A percentile compares a stretch with the other conserved stretches of the same genome.
These are phyloP conservation scores for Dichotomocladium elegans DNA, from an alignment of 371 early-diverging fungal genomes.

Conservation along the genomic window DNA sequence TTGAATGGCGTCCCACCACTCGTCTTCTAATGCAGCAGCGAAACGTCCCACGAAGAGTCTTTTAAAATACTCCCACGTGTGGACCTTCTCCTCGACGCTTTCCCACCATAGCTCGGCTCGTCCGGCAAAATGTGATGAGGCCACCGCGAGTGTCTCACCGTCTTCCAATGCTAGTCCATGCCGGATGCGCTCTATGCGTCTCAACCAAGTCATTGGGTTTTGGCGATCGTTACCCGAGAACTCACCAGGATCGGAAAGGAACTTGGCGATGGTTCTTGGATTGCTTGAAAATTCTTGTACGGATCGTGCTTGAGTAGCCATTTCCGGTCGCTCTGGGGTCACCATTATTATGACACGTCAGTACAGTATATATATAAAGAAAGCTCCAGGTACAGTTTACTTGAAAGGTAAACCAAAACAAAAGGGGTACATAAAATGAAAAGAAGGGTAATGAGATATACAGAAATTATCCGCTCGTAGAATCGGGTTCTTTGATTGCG, in stretches of 20 bases:
- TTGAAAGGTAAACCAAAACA: too few relatives aligned
- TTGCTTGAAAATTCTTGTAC: neutral
- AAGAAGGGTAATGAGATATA: too few relatives aligned
- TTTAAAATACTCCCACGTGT: neutral
- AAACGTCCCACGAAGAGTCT: neutral
- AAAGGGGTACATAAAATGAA: too few relatives aligned
- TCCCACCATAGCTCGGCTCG: conserved; percentile 1
- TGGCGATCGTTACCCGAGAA: neutral
- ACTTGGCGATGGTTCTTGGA: neutral
- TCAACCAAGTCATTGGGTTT: conserved; percentile 1
- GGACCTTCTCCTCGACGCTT: neutral
- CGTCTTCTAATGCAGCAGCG: neutral
- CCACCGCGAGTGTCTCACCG: neutral
- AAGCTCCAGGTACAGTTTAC: too few relatives aligned
- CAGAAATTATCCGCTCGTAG: too few relatives aligned
- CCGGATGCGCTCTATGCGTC: neutral
- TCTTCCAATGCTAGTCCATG: neutral
- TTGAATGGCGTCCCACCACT: conserved; percentile 1
- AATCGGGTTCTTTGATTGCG: too few relatives aligned
- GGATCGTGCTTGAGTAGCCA: neutral
- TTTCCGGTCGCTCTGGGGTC: too few relatives aligned
- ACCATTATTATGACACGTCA: too few relatives aligned
- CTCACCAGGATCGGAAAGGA: neutral
- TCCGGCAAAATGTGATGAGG: neutral
- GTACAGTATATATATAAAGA: too few relatives aligned